Base-by-base conservation (phyloP, 1,139 yeast species). In the Meyerozyma smithsonii region DNA sequence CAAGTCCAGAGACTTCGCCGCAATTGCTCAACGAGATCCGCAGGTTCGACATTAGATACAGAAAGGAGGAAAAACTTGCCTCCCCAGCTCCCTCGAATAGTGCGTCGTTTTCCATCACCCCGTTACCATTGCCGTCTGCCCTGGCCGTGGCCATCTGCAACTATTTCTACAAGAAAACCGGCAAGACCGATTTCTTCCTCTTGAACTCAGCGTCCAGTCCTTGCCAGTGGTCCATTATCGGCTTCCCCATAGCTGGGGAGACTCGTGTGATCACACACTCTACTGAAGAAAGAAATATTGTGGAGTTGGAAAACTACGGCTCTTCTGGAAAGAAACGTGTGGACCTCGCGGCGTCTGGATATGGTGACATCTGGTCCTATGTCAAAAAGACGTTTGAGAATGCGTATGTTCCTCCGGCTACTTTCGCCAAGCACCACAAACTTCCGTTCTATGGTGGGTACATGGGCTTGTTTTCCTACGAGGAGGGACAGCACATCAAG, bases 401-500 rank as follows among this genome's bases (percentile, higher is more conserved):
- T 2, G 39, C 42, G 2, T 61, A 54, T 43, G 47, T 58, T 16
- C 48, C 64, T 3, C 48, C 64, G 41, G 46, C 46, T 8, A 33
- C 36, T 2, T 53, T 64, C 14, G 40, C 49, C 8, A 34, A 21
- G 16, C 21, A 15, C 11, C 41, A n/a, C 47, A 47, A 20, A 1
- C 63, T 84, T 33, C 95, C 96, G 1, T 94, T 94, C 55, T 67
- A 81, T 43, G 98, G 98, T 17, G 99, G 99, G 0, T 71, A 84
- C 26, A 66, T 89, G 45, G 99, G 99, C 1, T 68, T 85, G 36
- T 60, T 92, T 10, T 84, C 95, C 0, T 92, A 92, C 56, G 99
- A 92, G 57, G 89, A 84, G 61, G 90, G 92, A 0, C 74, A 73
- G 28, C 69, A 69, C 48, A 51, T 79, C 14, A 42, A 59, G 1